These are phyloP conservation scores for Jaapia argillacea DNA, from an alignment of 768 basidiomycete species.

Conservation along the genomic window DNA sequence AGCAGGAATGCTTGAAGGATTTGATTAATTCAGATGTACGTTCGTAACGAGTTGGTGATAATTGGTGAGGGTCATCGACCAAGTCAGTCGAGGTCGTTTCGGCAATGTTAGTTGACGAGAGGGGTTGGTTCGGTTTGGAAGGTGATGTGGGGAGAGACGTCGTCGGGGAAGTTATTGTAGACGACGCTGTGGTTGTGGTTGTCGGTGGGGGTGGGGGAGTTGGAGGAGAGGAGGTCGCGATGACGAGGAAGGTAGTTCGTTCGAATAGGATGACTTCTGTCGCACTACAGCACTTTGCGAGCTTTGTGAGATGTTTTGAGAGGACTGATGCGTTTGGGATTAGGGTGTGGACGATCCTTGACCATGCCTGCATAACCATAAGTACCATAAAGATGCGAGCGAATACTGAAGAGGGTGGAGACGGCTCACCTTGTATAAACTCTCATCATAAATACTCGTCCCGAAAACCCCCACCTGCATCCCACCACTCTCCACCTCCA, in stretches of 20 bases:
- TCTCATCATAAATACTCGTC: constrained; percentile 97
- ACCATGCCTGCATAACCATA: constrained; percentile 95
- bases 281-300: constrained; percentile 81
- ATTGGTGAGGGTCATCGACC: constrained; percentile 26
- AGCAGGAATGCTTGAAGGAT: constrained; percentile 87
- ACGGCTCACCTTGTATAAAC: constrained; percentile 72
- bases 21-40: constrained; percentile 92
- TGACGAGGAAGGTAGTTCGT: constrained; percentile 95
- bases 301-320: constrained; percentile 75
- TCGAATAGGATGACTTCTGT: constrained; percentile 96
- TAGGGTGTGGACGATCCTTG: constrained; percentile 90
- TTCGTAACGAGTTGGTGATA: constrained; percentile 70
- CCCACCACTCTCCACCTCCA: constrained; percentile 58
- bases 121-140: not conserved
- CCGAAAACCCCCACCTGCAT: constrained; percentile 66
- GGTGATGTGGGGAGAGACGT: constrained; percentile 11
- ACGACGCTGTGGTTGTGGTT: constrained; percentile 8
- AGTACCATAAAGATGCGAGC: constrained; percentile 6
- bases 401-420: not conserved
- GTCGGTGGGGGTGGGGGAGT: constrained; percentile 29
- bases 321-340: constrained; percentile 93
- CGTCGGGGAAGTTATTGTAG: constrained; percentile 17
- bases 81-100: constrained; percentile 3
- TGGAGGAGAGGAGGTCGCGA: constrained; percentile 65
- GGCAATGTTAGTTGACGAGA: not conserved